These are phyloP conservation scores for Stephanocyclus meneghinianus DNA, from an alignment of 352 stramenopile species.

Conservation along the genomic window DNA sequence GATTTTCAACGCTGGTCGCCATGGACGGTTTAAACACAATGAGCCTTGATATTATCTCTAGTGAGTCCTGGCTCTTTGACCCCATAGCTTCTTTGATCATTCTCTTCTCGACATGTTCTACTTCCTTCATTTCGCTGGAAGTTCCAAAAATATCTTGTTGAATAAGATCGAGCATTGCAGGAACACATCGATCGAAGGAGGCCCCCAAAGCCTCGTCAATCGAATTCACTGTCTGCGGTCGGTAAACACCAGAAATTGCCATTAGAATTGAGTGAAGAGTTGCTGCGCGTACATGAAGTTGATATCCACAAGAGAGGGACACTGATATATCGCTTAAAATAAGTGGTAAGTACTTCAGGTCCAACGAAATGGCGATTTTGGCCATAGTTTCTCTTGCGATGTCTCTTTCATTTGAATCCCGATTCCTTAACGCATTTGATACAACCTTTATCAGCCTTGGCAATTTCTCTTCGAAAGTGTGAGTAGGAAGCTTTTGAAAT, in stretches of 20 bases:
- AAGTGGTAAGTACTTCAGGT: slow-evolving; percentile 82
- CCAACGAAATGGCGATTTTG: slow-evolving; percentile 90
- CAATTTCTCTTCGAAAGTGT: slow-evolving; percentile 90
- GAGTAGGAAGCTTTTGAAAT: slow-evolving; percentile 88
- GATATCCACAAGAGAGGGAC: slow-evolving; percentile 85
- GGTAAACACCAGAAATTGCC: slow-evolving; percentile 68
- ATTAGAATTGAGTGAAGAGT: slow-evolving; percentile 85
- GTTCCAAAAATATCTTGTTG: slow-evolving; percentile 83
- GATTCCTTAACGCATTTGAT: slow-evolving; percentile 85
- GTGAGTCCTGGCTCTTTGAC: slow-evolving; percentile 78
- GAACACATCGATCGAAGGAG: slow-evolving; percentile 74
- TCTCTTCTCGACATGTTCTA: slow-evolving; percentile 67
- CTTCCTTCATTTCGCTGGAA: slow-evolving; percentile 81
- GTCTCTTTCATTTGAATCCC: slow-evolving; percentile 90
- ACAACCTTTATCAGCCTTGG: slow-evolving; percentile 90
- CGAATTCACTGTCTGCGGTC: slow-evolving; percentile 21
- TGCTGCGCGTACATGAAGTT: slow-evolving; percentile 85
- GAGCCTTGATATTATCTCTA: slow-evolving; percentile 79
- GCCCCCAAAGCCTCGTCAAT: slow-evolving; percentile 21
- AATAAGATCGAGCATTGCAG: slow-evolving; percentile 82
- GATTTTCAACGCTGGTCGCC: slow-evolving; percentile 16
- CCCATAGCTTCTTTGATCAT: slow-evolving; percentile 83
- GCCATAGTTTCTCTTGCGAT: slow-evolving; percentile 91
- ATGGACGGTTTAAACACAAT: slow-evolving; percentile 74
- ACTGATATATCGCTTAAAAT: slow-evolving; percentile 78